A percentile compares a stretch with the other conserved stretches of the same genome.
These are phyloP conservation scores for Backusella tarrabulga DNA, from an alignment of 192 early-diverging fungal genomes.

Conservation along the genomic window DNA sequence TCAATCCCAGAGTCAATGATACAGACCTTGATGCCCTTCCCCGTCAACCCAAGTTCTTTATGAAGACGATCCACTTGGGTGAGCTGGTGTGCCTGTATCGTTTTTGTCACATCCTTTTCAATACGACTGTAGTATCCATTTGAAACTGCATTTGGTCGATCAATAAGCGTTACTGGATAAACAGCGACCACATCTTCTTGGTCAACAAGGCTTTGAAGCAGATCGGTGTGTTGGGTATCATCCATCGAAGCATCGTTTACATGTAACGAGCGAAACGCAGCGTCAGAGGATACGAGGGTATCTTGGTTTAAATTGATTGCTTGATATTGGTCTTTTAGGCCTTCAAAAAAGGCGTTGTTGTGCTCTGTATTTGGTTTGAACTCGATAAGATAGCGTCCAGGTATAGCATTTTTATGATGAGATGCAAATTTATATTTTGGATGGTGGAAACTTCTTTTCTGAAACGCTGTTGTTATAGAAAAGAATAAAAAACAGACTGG, in stretches of 20 bases:
- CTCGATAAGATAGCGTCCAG: slow-evolving; percentile 3
- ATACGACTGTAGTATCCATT: neutral
- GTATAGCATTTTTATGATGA: neutral
- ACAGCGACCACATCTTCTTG: slow-evolving; percentile 11
- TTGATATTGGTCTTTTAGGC: neutral
- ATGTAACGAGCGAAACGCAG: too few species aligned
- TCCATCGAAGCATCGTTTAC: neutral
- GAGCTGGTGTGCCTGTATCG: slow-evolving; percentile 32
- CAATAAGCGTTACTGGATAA: slow-evolving; percentile 18
- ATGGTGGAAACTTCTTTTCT: slow-evolving; percentile 1
- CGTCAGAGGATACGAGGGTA: neutral
- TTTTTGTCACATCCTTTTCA: neutral
- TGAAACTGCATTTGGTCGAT: slow-evolving; percentile 12
- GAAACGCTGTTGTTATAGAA: neutral
- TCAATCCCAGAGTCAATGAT: slow-evolving; percentile 38
- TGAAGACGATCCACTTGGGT: slow-evolving; percentile 54
- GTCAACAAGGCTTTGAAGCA: slow-evolving; percentile 11
- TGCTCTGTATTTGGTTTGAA: neutral
- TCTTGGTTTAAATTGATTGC: neutral
- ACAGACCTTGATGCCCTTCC: slow-evolving; percentile 53
- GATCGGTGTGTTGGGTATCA: neutral
- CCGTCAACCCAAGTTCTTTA: slow-evolving; percentile 46
- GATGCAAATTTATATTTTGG: neutral
- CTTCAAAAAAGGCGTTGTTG: neutral
- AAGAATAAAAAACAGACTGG: neutral